Conservation (phyloP, 192 early-diverging fungal species). For the Oehlia diaphana region DNA sequence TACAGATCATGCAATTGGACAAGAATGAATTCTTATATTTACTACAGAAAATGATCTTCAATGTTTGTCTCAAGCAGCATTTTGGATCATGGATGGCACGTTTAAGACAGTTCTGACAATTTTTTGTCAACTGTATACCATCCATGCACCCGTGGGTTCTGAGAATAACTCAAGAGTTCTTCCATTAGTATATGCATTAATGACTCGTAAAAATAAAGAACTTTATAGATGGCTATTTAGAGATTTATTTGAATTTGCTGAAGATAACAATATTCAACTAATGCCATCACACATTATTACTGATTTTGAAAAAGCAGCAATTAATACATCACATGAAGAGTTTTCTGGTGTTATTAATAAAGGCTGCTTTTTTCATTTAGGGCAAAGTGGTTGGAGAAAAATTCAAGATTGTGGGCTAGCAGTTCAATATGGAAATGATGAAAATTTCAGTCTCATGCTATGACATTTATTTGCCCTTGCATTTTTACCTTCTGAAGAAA, state of each 20-base stretch:
- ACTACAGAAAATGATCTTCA: conserved; percentile 11
- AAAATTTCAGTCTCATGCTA: too few relatives aligned
- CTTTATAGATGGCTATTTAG: not conserved
- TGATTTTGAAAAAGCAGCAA: too few relatives aligned
- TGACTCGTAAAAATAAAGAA: not conserved
- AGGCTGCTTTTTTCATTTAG: too few relatives aligned
- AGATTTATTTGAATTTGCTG: not conserved
- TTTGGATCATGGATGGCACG: conserved; percentile 8
- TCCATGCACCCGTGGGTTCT: not conserved
- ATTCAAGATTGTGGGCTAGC: too few relatives aligned
- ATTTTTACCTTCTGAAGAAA: too few relatives aligned
- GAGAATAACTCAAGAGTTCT: conserved; percentile 1
- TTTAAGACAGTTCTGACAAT: conserved; percentile 13
- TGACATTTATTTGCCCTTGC: too few relatives aligned
- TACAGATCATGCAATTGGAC: not conserved
- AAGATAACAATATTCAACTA: not conserved
- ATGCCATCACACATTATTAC: too few relatives aligned
- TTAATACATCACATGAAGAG: too few relatives aligned
- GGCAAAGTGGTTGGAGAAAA: too few relatives aligned
- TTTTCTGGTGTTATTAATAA: too few relatives aligned
- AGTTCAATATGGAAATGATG: too few relatives aligned
- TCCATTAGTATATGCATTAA: not conserved
- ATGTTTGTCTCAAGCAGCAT: not conserved
- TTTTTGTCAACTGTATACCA: conserved; percentile 2
- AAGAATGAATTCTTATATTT: not conserved